phyloP scores from a whole-genome alignment of 345 rosid genomes.

The Gynandropsis gynandra region DNA sequence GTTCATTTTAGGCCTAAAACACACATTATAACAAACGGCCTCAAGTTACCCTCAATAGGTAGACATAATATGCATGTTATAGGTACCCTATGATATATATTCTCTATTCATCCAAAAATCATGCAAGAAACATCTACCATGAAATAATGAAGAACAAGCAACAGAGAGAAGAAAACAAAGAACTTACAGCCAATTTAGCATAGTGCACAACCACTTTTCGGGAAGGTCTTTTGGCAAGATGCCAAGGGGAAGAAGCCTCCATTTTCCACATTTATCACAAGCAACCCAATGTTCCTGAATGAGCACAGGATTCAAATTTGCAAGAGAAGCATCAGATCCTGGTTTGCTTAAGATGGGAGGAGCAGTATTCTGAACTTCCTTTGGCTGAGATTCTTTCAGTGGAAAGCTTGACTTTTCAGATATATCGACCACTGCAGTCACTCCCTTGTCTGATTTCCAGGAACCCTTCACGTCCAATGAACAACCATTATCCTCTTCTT shows the following conservation, averaged over 20 bases:
- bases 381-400: slow-evolving; percentile 30
- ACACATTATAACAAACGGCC: slow-evolving; percentile 22
- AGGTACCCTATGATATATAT: not conserved
- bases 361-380: slow-evolving; percentile 24
- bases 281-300: slow-evolving; percentile 76
- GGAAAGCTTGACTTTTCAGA: slow-evolving; percentile 36
- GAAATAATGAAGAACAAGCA: slow-evolving; percentile 8
- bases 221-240: slow-evolving; percentile 60
- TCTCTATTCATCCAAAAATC: slow-evolving; percentile 19
- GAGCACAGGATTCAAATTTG: slow-evolving; percentile 38
- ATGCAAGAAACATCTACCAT: not conserved
- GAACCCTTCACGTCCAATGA: slow-evolving; percentile 35
- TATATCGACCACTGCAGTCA: slow-evolving; percentile 25
- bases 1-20: slow-evolving; percentile 77
- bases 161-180: not conserved
- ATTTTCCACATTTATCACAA: slow-evolving; percentile 81
- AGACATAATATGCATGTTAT: not conserved
- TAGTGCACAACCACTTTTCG: slow-evolving; percentile 89
- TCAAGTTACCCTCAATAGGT: slow-evolving; percentile 11
- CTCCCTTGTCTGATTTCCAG: slow-evolving; percentile 34
- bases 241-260: slow-evolving; percentile 90
- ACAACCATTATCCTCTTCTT: slow-evolving; percentile 46
- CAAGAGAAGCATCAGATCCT: slow-evolving; percentile 38
- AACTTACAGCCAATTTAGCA: slow-evolving; percentile 99
- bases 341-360: slow-evolving; percentile 30